phyloP scores from a whole-genome alignment of 179 eudicot genomes.

The Spergularia azorica region DNA sequence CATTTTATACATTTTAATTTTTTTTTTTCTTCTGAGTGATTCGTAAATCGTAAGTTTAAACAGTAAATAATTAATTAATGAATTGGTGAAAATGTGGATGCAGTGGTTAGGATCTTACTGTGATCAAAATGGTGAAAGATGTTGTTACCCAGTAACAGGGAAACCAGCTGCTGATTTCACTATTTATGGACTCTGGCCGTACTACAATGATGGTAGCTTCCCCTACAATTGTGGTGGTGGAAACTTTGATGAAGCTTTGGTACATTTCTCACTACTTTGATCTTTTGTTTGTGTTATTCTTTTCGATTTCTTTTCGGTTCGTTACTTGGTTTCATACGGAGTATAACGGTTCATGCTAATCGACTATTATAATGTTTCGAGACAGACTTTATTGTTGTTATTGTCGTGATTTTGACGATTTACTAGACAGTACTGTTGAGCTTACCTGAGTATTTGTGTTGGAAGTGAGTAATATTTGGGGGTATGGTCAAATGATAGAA shows the following conservation, averaged over 20 bases:
- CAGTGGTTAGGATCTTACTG: constrained; percentile 47
- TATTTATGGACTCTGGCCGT: constrained; percentile 40
- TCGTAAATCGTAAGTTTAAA: too few relatives aligned
- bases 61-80: too few relatives aligned
- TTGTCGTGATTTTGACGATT: too few relatives aligned
- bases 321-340: neutral
- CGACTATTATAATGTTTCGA: too few relatives aligned
- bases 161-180: constrained; percentile 36
- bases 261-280: constrained; percentile 6
- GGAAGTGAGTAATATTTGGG: too few relatives aligned
- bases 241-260: constrained; percentile 45
- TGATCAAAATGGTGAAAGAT: constrained; percentile 34
- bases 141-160: constrained; percentile 37
- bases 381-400: too few relatives aligned
- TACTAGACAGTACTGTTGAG: too few relatives aligned
- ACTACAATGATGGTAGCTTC: constrained; percentile 37
- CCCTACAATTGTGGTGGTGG: constrained; percentile 40
- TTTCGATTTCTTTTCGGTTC: neutral
- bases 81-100: neutral
- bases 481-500: too few relatives aligned
- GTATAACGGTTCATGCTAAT: too few relatives aligned
- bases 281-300: neutral
- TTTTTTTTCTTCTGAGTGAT: neutral
- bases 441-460: too few relatives aligned
- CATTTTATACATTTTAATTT: too few relatives aligned